These are phyloP conservation scores for Phytomonas sp. DNA, from an alignment of 208 protist species.

Conservation along the genomic window DNA sequence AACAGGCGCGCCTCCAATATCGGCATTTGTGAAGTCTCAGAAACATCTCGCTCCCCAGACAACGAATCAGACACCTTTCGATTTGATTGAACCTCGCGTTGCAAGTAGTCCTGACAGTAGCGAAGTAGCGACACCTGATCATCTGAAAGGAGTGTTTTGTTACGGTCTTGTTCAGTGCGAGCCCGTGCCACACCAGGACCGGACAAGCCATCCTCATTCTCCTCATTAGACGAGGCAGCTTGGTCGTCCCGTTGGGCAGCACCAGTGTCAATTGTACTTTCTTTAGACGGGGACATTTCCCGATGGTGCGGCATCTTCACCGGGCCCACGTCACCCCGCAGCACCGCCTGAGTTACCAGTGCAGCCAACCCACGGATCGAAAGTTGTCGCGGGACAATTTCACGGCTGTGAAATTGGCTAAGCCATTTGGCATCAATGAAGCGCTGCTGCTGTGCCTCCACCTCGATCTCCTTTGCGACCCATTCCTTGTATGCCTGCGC, in stretches of 20 bases:
- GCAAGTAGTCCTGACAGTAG: not conserved
- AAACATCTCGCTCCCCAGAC: not conserved
- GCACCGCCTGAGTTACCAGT: conserved; percentile 20
- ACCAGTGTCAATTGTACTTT: not conserved
- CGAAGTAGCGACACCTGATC: not conserved
- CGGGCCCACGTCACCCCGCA: conserved; percentile 12
- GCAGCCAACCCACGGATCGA: conserved; percentile 31
- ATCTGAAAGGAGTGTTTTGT: not conserved
- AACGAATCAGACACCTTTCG: not conserved
- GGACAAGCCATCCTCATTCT: not conserved
- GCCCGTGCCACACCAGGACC: not conserved
- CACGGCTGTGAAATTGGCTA: conserved; percentile 50
- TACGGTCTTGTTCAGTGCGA: not conserved
- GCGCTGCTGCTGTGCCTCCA: conserved; percentile 17
- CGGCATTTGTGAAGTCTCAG: not conserved
- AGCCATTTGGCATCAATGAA: conserved; percentile 49
- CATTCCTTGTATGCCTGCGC: not conserved
- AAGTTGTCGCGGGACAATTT: conserved; percentile 44
- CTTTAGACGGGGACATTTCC: not conserved
- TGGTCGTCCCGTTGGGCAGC: not conserved
- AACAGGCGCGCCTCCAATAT: not conserved
- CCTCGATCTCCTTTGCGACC: conserved; percentile 10
- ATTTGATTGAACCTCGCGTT: not conserved
- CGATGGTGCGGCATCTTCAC: not conserved
- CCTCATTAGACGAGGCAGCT: not conserved